Conservation (phyloP, 371 early-diverging fungal species). For the Mucor lusitanicus region DNA sequence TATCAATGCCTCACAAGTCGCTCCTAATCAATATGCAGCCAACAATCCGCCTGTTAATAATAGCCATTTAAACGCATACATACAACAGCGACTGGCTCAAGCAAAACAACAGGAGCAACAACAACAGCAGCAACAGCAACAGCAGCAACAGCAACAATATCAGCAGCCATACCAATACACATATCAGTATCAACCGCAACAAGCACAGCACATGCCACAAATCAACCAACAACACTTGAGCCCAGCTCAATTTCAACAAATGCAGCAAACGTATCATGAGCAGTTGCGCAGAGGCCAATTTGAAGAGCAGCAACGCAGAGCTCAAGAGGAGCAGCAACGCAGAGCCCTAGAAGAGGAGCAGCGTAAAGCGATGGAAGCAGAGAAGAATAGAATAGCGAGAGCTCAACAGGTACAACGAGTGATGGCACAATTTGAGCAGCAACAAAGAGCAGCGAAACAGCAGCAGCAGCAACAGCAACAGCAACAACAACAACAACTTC, state of each 20-base stretch:
- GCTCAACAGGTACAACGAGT: neutral
- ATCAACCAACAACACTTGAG: neutral
- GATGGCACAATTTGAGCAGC: slow-evolving; percentile 5
- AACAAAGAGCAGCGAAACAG: neutral
- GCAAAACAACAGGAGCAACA: neutral
- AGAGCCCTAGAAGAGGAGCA: slow-evolving; percentile 6
- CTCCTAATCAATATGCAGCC: no score
- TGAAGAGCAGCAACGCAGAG: neutral
- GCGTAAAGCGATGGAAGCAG: neutral
- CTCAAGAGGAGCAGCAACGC: neutral
- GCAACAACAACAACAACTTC: neutral
- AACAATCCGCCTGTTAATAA: neutral
- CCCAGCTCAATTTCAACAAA: neutral
- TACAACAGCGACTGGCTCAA: neutral
- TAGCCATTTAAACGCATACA: neutral
- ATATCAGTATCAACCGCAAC: no score
- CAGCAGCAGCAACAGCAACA: neutral
- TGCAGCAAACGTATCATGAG: neutral
- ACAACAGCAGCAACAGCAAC: slow-evolving; percentile 8
- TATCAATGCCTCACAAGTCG: neutral
- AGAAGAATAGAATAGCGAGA: neutral
- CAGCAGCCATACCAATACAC: slow-evolving; percentile 6
- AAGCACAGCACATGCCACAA: slow-evolving; percentile 5
- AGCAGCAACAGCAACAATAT: slow-evolving; percentile 1
- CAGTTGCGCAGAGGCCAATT: neutral